Percentiles rank a stretch among this genome's conserved stretches.
phyloP scores from a whole-genome alignment of 345 rosid species.

The Lenwebbia sp. region DNA sequence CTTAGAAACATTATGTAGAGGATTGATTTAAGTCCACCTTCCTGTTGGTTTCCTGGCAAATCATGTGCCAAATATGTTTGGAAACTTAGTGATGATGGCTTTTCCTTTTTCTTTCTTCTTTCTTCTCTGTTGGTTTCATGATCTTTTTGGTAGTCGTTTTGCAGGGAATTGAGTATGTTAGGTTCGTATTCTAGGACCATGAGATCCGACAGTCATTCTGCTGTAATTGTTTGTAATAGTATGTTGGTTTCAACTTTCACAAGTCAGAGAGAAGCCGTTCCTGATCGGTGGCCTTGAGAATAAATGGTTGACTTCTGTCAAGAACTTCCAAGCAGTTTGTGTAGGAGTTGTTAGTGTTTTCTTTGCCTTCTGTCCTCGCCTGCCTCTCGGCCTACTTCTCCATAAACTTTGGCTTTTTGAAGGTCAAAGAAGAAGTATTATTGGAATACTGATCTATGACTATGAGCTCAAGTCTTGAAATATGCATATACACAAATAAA shows the following conservation, averaged over 20 bases:
- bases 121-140: not conserved
- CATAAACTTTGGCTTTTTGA: not conserved
- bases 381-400: not conserved
- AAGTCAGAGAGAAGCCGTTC: not conserved
- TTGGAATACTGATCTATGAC: not conserved
- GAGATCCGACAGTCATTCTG: not conserved
- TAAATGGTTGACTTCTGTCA: slow-evolving; percentile 2
- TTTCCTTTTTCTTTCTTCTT: not conserved
- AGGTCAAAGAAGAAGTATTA: not conserved
- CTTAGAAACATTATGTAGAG: not conserved
- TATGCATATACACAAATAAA: not conserved
- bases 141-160: not conserved
- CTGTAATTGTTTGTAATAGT: not conserved
- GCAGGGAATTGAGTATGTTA: not conserved
- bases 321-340: not conserved
- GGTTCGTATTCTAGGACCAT: not conserved
- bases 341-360: not conserved
- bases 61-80: not conserved
- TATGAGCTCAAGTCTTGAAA: not conserved
- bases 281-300: slow-evolving; percentile 8
- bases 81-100: not conserved
- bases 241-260: not conserved
- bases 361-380: not conserved
- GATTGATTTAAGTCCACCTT: not conserved
- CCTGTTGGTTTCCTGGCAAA: not conserved